Evolutionary conservation across 2,329 filamentous ascomycete species (phyloP), one percentile per base, ranked within the genome.

Genomic region (Aspergillus vadensis): DNA sequence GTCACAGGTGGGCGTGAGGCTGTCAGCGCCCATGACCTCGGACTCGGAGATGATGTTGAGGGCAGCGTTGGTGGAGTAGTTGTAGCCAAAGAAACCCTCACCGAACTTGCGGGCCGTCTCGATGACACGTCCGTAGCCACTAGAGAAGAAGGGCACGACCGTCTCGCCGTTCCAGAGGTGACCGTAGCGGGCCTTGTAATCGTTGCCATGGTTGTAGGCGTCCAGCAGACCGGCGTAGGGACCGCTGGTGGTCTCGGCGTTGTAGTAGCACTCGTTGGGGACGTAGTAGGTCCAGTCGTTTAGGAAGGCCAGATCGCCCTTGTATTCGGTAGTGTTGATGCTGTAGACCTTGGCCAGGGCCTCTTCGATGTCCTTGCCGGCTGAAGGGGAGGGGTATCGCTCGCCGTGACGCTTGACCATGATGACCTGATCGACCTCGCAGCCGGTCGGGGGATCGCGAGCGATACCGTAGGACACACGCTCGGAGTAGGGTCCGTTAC

Each of bases 361-460:
- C 8, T 51, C 47, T 36, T 68, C 64, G 15, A 65, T 62, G 15
- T 44, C 21, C 14, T 44, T 23, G 5, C 59, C 62, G 14, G 47
- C 54, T 15, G 44, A 53, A 8, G 56, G 44, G 17, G 53, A 60
- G 2, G 68, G 67, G 52, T 69, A 70, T 2, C 67, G 64, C 57
- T 69, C 68, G 21, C 68, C 67, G 43, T 70, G 67, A 6, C 68
- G 62, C 55, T 53, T 65, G 60, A 68, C 58, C 60, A 65, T 66
- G 49, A 67, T 63, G 30, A 68, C 65, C 55, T 70, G 68, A 39
- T 68, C 67, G n/a, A 69, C 66, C 3, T 55, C 48, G 44, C 68
- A 70, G 51, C 47, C 38, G 10, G 59, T 59, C 9, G 67, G 68
- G 2, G 67, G 60, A 15, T 69, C 63, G 25, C 65, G 63, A 12